Evolutionary conservation across 2,329 filamentous ascomycete genomes (phyloP).

Genomic region (Fusarium protoensiforme): DNA sequence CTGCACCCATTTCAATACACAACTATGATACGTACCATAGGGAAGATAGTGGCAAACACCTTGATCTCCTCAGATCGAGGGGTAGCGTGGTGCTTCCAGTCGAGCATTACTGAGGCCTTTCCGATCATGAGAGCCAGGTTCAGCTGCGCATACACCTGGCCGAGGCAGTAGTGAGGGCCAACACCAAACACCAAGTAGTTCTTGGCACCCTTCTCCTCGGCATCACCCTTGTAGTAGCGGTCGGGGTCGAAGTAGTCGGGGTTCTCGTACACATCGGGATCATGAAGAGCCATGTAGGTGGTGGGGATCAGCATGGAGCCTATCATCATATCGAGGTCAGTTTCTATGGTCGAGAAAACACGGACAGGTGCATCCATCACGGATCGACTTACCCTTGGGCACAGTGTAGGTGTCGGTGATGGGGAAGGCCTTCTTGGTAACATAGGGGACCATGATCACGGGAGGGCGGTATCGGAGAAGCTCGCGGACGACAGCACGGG

Average conservation of each 20-base stretch:
- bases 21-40: conserved; percentile 73
- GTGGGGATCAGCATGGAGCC: conserved; percentile 95
- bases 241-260: conserved; percentile 92
- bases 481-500: conserved; percentile 90
- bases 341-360: not conserved
- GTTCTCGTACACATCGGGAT: conserved; percentile 90
- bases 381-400: conserved; percentile 74
- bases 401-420: conserved; percentile 90
- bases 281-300: conserved; percentile 89
- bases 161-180: conserved; percentile 95
- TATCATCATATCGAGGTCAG: conserved; percentile 41
- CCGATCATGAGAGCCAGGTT: conserved; percentile 92
- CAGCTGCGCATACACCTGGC: conserved; percentile 89
- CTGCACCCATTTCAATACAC: not conserved
- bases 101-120: conserved; percentile 85
- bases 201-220: conserved; percentile 86
- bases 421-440: conserved; percentile 95
- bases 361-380: not conserved
- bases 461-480: conserved; percentile 93
- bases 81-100: conserved; percentile 92
- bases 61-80: conserved; percentile 91
- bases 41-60: conserved; percentile 98
- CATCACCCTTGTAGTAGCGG: conserved; percentile 89
- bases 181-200: conserved; percentile 98
- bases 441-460: conserved; percentile 96